A percentile compares a stretch with the other conserved stretches of the same genome.
Evolutionary conservation across 768 basidiomycete species (phyloP).

Genomic region (Mycena galopus): DNA sequence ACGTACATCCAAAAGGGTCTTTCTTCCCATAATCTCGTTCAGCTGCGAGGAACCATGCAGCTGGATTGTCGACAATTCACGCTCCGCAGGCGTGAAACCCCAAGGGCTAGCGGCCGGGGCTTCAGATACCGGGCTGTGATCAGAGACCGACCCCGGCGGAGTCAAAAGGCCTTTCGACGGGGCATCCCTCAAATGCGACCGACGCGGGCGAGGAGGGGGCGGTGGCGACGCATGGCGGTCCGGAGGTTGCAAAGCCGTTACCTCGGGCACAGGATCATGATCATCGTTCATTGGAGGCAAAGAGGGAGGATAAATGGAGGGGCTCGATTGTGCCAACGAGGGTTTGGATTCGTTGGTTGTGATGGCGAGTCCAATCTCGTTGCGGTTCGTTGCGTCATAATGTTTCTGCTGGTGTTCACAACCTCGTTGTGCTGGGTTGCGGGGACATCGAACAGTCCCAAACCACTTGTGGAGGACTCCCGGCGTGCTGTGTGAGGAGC

Average conservation of each 20-base stretch:
- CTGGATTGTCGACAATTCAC: conserved; percentile 11
- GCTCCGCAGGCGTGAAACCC: conserved; percentile 5
- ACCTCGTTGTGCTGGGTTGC: background rate
- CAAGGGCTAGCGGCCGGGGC: conserved; percentile 12
- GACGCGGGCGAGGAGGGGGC: conserved; percentile 45
- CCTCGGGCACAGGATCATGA: too few species aligned
- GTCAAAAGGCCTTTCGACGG: conserved; percentile 45
- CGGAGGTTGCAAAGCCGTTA: conserved; percentile 33
- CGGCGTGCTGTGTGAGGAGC: background rate
- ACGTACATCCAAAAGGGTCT: conserved; percentile 56
- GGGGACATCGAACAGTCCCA: conserved; percentile 25
- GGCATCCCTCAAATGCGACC: conserved; percentile 39
- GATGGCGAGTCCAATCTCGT: conserved; percentile 38
- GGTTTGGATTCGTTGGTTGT: conserved; percentile 41
- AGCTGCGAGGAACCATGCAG: conserved; percentile 16
- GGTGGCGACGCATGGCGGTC: conserved; percentile 29
- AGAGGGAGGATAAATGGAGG: conserved; percentile 64
- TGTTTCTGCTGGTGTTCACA: background rate
- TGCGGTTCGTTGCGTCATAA: conserved; percentile 18
- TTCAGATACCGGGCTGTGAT: conserved; percentile 41
- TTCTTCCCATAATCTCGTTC: conserved; percentile 43
- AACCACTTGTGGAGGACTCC: conserved; percentile 37
- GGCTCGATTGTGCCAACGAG: conserved; percentile 58
- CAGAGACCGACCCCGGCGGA: conserved; percentile 56
- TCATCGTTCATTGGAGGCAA: conserved; percentile 54